A percentile compares a stretch with the other conserved stretches of the same genome.
Conservation (phyloP, 257 asterid genomes). For the Coffea canephora region DNA sequence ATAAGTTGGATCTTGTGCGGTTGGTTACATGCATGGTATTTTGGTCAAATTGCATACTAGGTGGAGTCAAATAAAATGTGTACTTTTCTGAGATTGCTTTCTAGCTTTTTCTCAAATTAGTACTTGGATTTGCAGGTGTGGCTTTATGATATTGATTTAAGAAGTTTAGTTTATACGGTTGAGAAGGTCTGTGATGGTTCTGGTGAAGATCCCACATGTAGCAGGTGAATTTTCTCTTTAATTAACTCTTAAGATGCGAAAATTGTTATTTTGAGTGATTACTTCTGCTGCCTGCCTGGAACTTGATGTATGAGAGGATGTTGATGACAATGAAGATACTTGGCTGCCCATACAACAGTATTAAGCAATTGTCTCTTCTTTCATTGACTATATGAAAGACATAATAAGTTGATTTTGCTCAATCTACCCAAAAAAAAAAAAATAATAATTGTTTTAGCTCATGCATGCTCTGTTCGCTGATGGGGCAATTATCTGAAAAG, state of each 20-base stretch:
- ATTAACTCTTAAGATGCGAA: neutral
- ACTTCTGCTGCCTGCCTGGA: neutral
- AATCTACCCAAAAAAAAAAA: no score
- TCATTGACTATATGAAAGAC: neutral
- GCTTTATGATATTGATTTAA: constrained; percentile 54
- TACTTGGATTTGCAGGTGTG: constrained; percentile 62
- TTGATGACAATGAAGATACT: neutral
- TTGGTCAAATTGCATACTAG: neutral
- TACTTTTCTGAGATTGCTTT: neutral
- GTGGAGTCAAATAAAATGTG: neutral
- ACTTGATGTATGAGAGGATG: neutral
- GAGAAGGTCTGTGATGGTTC: constrained; percentile 89
- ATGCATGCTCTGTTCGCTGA: neutral
- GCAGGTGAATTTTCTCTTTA: constrained; percentile 59
- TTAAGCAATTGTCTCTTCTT: neutral
- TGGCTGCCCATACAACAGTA: no score
- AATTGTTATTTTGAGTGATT: neutral
- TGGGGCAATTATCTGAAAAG: neutral
- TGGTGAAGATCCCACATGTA: constrained; percentile 96
- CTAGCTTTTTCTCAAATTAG: neutral
- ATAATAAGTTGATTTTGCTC: neutral
- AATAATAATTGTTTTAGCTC: no score
- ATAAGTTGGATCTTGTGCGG: neutral
- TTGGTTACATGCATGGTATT: neutral
- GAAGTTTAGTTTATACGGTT: constrained; percentile 52